Evolutionary conservation across 768 basidiomycete species (phyloP).

Genomic region (Mycena crocata): DNA sequence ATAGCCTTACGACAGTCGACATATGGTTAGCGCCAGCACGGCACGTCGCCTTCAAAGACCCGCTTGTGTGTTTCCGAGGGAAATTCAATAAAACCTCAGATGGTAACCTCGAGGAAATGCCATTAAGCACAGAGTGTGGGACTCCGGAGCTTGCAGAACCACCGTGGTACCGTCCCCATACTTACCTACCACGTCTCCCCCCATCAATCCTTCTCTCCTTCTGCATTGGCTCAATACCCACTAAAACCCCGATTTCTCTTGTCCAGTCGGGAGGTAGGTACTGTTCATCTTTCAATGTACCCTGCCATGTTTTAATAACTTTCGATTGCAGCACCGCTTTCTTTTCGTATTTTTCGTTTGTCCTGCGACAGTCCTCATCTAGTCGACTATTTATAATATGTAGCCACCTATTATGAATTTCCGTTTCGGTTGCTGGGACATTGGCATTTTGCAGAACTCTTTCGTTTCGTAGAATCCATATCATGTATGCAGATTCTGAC

Average conservation of each 20-base stretch:
- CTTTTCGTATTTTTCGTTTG: not conserved
- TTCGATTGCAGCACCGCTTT: not conserved
- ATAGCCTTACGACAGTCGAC: not conserved
- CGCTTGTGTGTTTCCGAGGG: not conserved
- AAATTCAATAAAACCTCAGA: not conserved
- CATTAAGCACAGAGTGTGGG: constrained; percentile 14
- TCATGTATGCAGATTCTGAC: not conserved
- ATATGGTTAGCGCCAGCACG: no score
- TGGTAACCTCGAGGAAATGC: not conserved
- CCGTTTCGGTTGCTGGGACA: not conserved
- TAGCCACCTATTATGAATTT: not conserved
- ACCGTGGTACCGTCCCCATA: constrained; percentile 1
- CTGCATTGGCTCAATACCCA: not conserved
- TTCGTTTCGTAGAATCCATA: not conserved
- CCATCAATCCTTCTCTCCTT: no score
- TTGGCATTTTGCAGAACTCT: not conserved
- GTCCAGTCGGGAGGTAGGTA: not conserved
- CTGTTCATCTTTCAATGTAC: not conserved
- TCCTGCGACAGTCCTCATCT: not conserved
- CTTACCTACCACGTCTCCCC: constrained; percentile 1
- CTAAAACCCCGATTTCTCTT: not conserved
- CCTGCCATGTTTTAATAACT: not conserved
- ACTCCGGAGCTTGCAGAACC: constrained; percentile 18
- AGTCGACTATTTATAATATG: not conserved
- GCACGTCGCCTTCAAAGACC: not conserved